A percentile compares a stretch with the other conserved stretches of the same genome.
These are phyloP conservation scores for Striga asiatica DNA, from an alignment of 257 asterid species.

Conservation along the genomic window DNA sequence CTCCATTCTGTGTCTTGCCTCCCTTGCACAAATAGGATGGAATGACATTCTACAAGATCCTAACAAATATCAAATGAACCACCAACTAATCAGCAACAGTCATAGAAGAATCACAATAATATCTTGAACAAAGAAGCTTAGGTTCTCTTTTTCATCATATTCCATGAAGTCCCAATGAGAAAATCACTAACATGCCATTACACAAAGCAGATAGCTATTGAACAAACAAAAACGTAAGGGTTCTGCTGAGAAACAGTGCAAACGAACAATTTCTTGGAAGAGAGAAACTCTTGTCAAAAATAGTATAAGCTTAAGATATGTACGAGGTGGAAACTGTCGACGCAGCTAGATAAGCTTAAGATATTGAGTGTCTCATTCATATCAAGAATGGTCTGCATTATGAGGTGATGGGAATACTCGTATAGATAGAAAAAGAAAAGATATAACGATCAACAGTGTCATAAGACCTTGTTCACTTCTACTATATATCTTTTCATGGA, in stretches of 20 bases:
- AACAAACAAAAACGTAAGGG: not conserved
- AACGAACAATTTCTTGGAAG: not conserved
- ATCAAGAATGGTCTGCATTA: too few species aligned
- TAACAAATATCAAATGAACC: slow-evolving; percentile 31
- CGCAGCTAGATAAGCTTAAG: too few species aligned
- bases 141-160: not conserved
- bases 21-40: slow-evolving; percentile 99
- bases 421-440: too few species aligned
- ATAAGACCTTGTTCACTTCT: too few species aligned
- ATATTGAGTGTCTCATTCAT: too few species aligned
- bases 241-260: not conserved
- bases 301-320: too few species aligned
- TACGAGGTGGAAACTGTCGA: too few species aligned
- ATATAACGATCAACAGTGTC: too few species aligned
- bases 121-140: not conserved
- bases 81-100: slow-evolving; percentile 13
- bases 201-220: not conserved
- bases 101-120: not conserved
- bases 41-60: slow-evolving; percentile 97
- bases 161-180: not conserved
- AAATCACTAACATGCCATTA: not conserved
- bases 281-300: not conserved
- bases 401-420: too few species aligned
- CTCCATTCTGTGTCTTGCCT: slow-evolving; percentile 89
- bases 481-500: too few species aligned